Percentiles rank a stretch among this genome's conserved stretches.
Conservation (phyloP, 306 rosid species). For the Mucuna pruriens region DNA sequence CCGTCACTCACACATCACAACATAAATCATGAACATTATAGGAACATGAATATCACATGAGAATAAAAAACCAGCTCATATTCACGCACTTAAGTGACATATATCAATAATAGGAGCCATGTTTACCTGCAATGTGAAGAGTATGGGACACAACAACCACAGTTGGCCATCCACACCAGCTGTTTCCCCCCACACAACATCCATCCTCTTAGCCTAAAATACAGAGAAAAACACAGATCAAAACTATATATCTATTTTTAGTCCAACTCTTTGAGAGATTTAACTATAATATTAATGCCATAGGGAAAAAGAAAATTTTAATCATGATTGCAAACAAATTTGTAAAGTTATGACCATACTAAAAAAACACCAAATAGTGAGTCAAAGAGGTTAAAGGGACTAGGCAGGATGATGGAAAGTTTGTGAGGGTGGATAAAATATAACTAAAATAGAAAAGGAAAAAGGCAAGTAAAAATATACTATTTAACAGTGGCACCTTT, state of each 20-base stretch:
- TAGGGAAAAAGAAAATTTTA: neutral
- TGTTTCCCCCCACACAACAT: constrained; percentile 99
- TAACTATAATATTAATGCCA: constrained; percentile 14
- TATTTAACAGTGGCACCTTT: constrained; percentile 65
- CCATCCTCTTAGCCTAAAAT: constrained; percentile 98
- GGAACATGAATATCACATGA: neutral
- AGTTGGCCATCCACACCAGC: constrained; percentile 96
- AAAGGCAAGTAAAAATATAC: constrained; percentile 9
- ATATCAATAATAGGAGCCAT: constrained; percentile 14
- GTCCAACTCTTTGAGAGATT: constrained; percentile 26
- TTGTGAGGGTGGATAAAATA: neutral
- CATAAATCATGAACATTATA: constrained; percentile 12
- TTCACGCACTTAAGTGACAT: neutral
- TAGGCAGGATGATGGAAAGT: neutral
- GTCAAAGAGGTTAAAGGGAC: constrained; percentile 1
- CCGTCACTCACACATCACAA: neutral
- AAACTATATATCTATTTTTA: constrained; percentile 4
- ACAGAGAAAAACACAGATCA: constrained; percentile 35
- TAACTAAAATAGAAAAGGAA: constrained; percentile 25
- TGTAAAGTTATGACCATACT: neutral
- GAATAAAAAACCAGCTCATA: neutral
- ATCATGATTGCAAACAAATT: constrained; percentile 21
- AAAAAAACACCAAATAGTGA: constrained; percentile 2
- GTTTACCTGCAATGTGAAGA: constrained; percentile 89
- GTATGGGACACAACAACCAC: constrained; percentile 93